A percentile compares a stretch with the other conserved stretches of the same genome.
These are phyloP conservation scores for Aspergillus hancockii DNA, from an alignment of 495 filamentous ascomycete genomes.

Conservation along the genomic window DNA sequence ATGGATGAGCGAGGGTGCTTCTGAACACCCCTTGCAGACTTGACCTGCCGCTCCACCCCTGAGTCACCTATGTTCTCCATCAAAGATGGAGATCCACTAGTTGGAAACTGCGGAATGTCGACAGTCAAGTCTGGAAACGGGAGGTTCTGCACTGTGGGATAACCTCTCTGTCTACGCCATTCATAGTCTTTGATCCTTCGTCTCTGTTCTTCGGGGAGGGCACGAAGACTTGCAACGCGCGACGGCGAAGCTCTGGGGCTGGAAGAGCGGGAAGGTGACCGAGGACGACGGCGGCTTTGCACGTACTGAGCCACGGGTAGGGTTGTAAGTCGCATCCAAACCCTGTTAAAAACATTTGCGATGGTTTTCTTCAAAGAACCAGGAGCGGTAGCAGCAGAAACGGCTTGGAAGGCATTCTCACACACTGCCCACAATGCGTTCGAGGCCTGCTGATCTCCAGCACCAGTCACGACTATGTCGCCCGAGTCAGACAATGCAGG, in stretches of 20 bases:
- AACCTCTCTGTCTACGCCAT: slow-evolving; percentile 17
- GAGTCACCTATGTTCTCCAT: not conserved
- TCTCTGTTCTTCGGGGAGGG: slow-evolving; percentile 17
- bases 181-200: slow-evolving; percentile 10
- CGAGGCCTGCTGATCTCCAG: not conserved
- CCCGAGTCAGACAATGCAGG: not conserved
- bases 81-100: slow-evolving; percentile 1
- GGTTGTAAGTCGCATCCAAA: not conserved
- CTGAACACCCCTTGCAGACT: not conserved
- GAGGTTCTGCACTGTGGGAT: slow-evolving; percentile 4
- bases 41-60: not conserved
- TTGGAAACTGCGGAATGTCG: slow-evolving; percentile 9
- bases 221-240: slow-evolving; percentile 13
- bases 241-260: slow-evolving; percentile 7
- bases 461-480: not conserved
- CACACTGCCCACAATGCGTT: slow-evolving; percentile 7
- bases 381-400: slow-evolving; percentile 1
- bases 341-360: slow-evolving; percentile 5
- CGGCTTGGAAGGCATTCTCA: slow-evolving; percentile 6
- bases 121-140: slow-evolving; percentile 20
- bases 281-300: not conserved
- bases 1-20: not conserved
- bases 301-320: slow-evolving; percentile 8
- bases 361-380: no score
- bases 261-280: not conserved